phyloP scores from a whole-genome alignment of 139 green algal species.

The Chlamydomonas applanata region DNA sequence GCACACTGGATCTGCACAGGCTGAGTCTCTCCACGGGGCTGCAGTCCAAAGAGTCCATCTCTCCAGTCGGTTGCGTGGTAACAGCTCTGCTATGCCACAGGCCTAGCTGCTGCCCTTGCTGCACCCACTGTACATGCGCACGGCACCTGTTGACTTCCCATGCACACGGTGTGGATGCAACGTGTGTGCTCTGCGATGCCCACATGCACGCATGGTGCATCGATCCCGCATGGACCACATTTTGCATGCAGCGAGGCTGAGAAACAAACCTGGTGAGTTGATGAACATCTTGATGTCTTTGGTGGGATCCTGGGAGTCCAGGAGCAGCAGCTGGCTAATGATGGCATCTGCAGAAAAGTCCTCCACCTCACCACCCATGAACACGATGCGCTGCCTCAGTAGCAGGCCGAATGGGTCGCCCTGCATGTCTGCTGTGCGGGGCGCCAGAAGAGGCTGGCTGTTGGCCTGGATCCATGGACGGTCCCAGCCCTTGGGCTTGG shows the following conservation, averaged over 20 bases:
- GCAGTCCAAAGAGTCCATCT: no score
- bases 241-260: no score
- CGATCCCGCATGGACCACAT: not conserved
- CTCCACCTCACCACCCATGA: conserved; percentile 94
- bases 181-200: no score
- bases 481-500: conserved; percentile 37
- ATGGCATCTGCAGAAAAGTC: conserved; percentile 95
- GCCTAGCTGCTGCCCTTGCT: no score
- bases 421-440: conserved; percentile 70
- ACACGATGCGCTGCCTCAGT: conserved; percentile 91
- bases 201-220: not conserved
- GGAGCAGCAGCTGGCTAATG: conserved; percentile 95
- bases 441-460: conserved; percentile 60
- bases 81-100: no score
- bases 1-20: no score
- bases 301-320: conserved; percentile 90
- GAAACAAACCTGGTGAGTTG: conserved; percentile 88
- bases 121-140: no score
- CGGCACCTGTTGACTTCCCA: no score
- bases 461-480: conserved; percentile 54
- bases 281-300: conserved; percentile 99
- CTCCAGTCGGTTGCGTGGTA: no score
- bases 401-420: conserved; percentile 96
- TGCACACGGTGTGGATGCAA: no score
- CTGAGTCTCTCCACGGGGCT: no score